Evolutionary conservation across 305 asterid species (phyloP).

Genomic region (Salvia sclarea): DNA sequence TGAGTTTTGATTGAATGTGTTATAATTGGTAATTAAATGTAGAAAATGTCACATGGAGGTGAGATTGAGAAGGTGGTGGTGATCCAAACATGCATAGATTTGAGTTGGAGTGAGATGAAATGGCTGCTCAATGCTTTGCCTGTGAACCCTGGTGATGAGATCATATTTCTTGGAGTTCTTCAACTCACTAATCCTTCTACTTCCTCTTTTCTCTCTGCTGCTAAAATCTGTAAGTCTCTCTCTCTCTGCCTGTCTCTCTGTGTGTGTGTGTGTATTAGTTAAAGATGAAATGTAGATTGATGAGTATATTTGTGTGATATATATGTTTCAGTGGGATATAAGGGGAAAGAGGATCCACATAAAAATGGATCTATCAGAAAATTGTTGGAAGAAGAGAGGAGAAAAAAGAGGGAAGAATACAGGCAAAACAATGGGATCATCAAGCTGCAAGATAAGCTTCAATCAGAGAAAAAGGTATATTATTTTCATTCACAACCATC

Average conservation of each 20-base stretch:
- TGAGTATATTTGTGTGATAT: background rate
- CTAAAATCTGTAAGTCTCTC: conserved; percentile 41
- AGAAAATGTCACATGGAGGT: conserved; percentile 34
- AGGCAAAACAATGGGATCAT: conserved; percentile 37
- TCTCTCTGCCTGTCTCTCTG: background rate
- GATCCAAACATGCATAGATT: conserved; percentile 41
- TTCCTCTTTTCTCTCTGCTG: conserved; percentile 21
- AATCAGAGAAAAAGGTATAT: conserved; percentile 36
- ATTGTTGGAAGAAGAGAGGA: conserved; percentile 42
- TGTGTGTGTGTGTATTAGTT: background rate
- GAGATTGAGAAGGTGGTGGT: conserved; percentile 42
- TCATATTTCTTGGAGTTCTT: conserved; percentile 42
- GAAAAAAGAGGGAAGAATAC: conserved; percentile 42
- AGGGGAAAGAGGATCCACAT: conserved; percentile 36
- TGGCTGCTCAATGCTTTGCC: conserved; percentile 36
- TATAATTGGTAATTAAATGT: background rate
- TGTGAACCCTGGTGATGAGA: conserved; percentile 49
- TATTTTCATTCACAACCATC: background rate
- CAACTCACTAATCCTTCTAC: conserved; percentile 32
- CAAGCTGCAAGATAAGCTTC: conserved; percentile 39
- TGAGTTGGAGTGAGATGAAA: conserved; percentile 44
- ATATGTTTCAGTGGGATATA: conserved; percentile 42
- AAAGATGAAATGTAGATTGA: background rate
- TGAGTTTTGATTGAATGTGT: too few species aligned
- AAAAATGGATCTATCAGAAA: conserved; percentile 34